Evolutionary conservation across 805 yeast genomes (phyloP).

Genomic region (Isabelozyma heimii): DNA sequence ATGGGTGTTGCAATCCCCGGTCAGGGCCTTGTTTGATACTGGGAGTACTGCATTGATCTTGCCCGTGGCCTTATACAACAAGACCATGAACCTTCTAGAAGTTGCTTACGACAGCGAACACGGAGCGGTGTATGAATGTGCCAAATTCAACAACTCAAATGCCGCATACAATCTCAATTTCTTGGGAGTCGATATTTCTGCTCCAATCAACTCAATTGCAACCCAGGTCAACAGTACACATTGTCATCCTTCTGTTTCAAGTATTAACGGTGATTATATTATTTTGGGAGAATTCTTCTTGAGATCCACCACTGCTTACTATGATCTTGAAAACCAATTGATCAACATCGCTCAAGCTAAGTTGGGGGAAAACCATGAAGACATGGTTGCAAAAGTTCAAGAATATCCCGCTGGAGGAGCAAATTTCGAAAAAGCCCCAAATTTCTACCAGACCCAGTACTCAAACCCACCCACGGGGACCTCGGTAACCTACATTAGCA

Average conservation of each 20-base stretch:
- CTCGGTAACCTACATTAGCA: not conserved
- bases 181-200: not conserved
- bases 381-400: not conserved
- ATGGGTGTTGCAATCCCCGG: constrained; percentile 1
- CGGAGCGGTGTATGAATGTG: not conserved
- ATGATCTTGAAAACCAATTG: constrained; percentile 1
- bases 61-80: not conserved
- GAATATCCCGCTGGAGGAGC: not conserved
- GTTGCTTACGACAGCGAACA: not conserved
- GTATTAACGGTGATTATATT: not conserved
- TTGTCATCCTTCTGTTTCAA: not conserved
- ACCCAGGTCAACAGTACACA: not conserved
- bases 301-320: not conserved
- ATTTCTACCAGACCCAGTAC: not conserved
- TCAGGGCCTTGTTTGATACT: constrained; percentile 1
- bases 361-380: not conserved
- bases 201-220: not conserved
- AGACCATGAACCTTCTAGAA: not conserved
- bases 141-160: not conserved
- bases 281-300: constrained; percentile 2
- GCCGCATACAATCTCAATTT: not conserved
- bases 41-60: not conserved
- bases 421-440: not conserved
- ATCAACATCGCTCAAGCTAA: constrained; percentile 1
- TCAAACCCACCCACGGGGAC: not conserved